Percentiles rank a stretch among this genome's conserved stretches.
Conservation (phyloP, 176 grass and related monocot species). For the Thinopyrum elongatum region DNA sequence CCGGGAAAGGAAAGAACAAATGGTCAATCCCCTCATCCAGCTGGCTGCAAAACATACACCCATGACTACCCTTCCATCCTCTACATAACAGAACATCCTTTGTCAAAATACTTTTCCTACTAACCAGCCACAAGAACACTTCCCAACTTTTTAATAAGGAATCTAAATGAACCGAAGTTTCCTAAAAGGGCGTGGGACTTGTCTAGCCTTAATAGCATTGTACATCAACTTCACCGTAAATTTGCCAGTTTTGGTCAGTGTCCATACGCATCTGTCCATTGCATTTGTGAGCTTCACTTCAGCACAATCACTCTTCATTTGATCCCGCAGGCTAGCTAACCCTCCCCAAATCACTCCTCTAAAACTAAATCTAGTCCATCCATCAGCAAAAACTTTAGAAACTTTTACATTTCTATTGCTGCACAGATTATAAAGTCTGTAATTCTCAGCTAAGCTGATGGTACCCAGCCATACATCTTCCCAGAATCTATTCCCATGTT, state of each 20-base stretch:
- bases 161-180: neutral
- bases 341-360: neutral
- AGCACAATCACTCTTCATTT: neutral
- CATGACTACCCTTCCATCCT: neutral
- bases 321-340: neutral
- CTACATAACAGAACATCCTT: neutral
- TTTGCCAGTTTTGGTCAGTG: neutral
- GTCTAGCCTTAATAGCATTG: neutral
- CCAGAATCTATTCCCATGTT: neutral
- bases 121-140: neutral
- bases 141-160: neutral
- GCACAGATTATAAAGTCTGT: neutral
- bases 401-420: neutral
- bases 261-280: neutral
- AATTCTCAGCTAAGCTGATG: neutral
- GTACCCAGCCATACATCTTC: neutral
- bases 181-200: neutral
- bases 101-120: neutral
- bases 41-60: neutral
- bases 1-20: neutral
- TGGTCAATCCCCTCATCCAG: neutral
- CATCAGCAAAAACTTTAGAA: neutral
- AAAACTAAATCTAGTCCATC: neutral
- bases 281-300: neutral
- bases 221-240: neutral